Evolutionary conservation across 2,329 filamentous ascomycete genomes (phyloP), one percentile per base, ranked within the genome.

Genomic region (Trichoderma atrobrunneum): DNA sequence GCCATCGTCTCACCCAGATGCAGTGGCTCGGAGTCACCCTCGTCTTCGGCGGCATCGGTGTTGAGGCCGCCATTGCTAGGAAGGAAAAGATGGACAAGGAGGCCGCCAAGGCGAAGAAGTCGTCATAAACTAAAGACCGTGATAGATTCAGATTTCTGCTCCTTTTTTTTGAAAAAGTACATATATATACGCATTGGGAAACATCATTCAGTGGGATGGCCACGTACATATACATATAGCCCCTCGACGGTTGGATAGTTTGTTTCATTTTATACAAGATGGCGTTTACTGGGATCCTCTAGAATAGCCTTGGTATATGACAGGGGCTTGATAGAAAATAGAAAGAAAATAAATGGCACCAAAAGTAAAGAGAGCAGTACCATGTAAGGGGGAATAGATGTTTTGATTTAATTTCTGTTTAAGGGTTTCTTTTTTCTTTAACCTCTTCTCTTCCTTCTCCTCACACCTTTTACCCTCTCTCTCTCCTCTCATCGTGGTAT

Each of bases 21-120:
- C 96, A 99, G 84, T 97, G 95, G 93, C 84, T 97, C 7, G 96
- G 96, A 74, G 95, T 99, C 36, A 91, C 89, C 0, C 85, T 99
- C 72, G 96, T 99, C 10, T 99, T 99, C 84, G 94, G 95, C 30
- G 96, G 95, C 66, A 95, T 99, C 79, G 96, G 94, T 34, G 93
- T 95, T 43, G 96, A 99, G 84, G 95, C 92, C 1, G 85, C 89
- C 74, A 93, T 98, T 78, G 91, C 92, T 71, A 87, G 92, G 75
- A 85, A 88, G 75, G 95, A 97, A 85, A 98, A 98, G 87, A 85
- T 90, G 78, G 90, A 89, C 71, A 97, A 97, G 85, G 90, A 91
- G 80, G 85, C 84, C 67, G 90, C 88, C 34, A 91, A 89, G 80
- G 78, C 73, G 1, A 82, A 81, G 76, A 84, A 84, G 75, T 74